Evolutionary conservation across 1,284 basidiomycete species (phyloP).

Genomic region (Hymenochaete sp.): DNA sequence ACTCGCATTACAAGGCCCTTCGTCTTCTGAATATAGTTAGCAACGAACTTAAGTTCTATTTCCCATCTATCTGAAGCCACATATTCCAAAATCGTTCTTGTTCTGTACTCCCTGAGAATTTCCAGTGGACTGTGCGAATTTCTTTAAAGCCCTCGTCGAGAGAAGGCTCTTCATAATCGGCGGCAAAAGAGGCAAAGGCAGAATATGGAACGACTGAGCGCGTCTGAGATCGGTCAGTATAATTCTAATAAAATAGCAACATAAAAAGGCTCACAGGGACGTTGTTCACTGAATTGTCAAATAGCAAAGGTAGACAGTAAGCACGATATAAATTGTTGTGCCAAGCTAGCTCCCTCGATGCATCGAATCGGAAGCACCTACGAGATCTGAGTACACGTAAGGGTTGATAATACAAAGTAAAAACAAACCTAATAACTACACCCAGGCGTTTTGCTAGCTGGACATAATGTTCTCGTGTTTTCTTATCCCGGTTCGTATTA

Average conservation of each 20-base stretch:
- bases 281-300: conserved; percentile 2
- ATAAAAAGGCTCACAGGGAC: neutral
- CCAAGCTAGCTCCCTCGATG: conserved; percentile 69
- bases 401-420: neutral
- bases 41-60: conserved; percentile 1
- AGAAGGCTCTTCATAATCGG: conserved; percentile 59
- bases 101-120: conserved; percentile 69
- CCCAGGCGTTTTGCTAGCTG: conserved; percentile 50
- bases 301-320: conserved; percentile 26
- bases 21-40: neutral
- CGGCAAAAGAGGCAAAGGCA: conserved; percentile 54
- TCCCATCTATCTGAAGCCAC: conserved; percentile 39
- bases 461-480: conserved; percentile 64
- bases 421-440: conserved; percentile 47
- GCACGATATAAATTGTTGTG: conserved; percentile 87
- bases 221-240: conserved; percentile 39
- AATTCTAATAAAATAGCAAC: neutral
- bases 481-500: conserved; percentile 74
- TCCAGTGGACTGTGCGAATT: conserved; percentile 70
- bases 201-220: conserved; percentile 60
- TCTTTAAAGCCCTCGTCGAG: conserved; percentile 67
- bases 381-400: neutral
- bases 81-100: conserved; percentile 62
- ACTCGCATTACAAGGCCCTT: too few species aligned
- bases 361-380: conserved; percentile 69